These are phyloP conservation scores for Tolypocladium album DNA, from an alignment of 2,329 filamentous ascomycete genomes.

Conservation along the genomic window DNA sequence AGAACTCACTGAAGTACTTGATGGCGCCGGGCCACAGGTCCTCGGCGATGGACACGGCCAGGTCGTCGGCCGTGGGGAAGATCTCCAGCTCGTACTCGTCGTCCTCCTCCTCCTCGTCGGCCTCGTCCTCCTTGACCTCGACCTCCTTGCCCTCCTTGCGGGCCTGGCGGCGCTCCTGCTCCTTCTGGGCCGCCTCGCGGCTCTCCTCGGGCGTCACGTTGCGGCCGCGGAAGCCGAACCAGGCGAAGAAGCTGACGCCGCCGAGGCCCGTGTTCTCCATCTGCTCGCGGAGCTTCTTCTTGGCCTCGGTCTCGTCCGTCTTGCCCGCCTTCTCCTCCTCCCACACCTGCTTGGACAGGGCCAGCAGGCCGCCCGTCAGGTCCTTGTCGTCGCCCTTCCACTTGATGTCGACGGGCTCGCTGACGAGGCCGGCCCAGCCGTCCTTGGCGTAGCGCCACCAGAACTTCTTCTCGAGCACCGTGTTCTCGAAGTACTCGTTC, in stretches of 20 bases:
- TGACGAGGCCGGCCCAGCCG: slow-evolving; percentile 68
- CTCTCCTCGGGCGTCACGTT: slow-evolving; percentile 65
- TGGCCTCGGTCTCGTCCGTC: slow-evolving; percentile 30
- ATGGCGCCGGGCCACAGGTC: slow-evolving; percentile 84
- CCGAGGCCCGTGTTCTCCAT: slow-evolving; percentile 51
- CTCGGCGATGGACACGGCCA: slow-evolving; percentile 72
- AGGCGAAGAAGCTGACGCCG: slow-evolving; percentile 73
- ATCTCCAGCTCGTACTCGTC: slow-evolving; percentile 67
- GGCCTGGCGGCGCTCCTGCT: slow-evolving; percentile 43
- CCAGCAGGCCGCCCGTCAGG: slow-evolving; percentile 68
- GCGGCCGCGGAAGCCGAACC: slow-evolving; percentile 70
- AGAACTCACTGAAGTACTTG: slow-evolving; percentile 78
- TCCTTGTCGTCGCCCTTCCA: slow-evolving; percentile 71
- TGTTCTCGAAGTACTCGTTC: slow-evolving; percentile 76
- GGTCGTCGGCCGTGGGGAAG: slow-evolving; percentile 76
- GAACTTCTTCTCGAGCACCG: slow-evolving; percentile 80
- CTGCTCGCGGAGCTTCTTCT: slow-evolving; percentile 41
- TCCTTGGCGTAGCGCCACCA: slow-evolving; percentile 64
- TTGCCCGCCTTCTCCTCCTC: slow-evolving; percentile 42
- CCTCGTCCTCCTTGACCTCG: slow-evolving; percentile 31
- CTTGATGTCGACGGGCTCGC: slow-evolving; percentile 76
- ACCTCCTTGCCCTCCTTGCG: slow-evolving; percentile 40
- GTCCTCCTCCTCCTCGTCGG: slow-evolving; percentile 50
- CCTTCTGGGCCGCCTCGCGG: slow-evolving; percentile 46
- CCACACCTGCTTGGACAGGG: slow-evolving; percentile 59